Evolutionary conservation across 768 basidiomycete genomes (phyloP).

Genomic region (Steccherinum ochraceum): DNA sequence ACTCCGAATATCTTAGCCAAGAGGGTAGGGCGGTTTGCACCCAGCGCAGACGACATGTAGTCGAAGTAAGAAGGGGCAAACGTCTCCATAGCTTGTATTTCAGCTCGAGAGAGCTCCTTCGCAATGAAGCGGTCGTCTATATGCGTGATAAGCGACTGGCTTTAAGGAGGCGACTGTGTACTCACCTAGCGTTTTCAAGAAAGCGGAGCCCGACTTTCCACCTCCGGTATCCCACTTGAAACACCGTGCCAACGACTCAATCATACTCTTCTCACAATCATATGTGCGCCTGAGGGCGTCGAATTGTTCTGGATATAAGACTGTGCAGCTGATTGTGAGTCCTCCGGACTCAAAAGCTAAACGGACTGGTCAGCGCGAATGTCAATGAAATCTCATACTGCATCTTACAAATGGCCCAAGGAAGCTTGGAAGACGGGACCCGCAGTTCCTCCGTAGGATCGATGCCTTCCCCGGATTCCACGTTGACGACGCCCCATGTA

Average conservation of each 20-base stretch:
- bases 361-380: conserved; percentile 7
- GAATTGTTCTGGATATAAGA: conserved; percentile 96
- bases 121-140: conserved; percentile 97
- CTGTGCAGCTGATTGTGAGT: conserved; percentile 86
- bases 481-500: conserved; percentile 89
- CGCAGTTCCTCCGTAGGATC: conserved; percentile 75
- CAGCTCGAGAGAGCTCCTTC: conserved; percentile 87
- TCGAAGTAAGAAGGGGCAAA: conserved; percentile 98
- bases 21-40: conserved; percentile 82
- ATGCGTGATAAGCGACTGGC: not conserved
- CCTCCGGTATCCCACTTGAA: conserved; percentile 95
- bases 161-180: conserved; percentile 2
- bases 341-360: conserved; percentile 88
- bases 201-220: conserved; percentile 95
- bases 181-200: conserved; percentile 89
- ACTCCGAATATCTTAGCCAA: conserved; percentile 97
- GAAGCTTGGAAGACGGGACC: conserved; percentile 70
- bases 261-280: conserved; percentile 89
- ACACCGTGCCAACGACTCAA: conserved; percentile 90
- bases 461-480: conserved; percentile 57
- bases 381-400: not conserved
- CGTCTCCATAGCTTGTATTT: conserved; percentile 91
- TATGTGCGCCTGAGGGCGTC: conserved; percentile 89
- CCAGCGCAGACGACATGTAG: conserved; percentile 94
- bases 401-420: conserved; percentile 73